These are phyloP conservation scores for Verticillium klebahnii DNA, from an alignment of 2,329 filamentous ascomycete species.

Conservation along the genomic window DNA sequence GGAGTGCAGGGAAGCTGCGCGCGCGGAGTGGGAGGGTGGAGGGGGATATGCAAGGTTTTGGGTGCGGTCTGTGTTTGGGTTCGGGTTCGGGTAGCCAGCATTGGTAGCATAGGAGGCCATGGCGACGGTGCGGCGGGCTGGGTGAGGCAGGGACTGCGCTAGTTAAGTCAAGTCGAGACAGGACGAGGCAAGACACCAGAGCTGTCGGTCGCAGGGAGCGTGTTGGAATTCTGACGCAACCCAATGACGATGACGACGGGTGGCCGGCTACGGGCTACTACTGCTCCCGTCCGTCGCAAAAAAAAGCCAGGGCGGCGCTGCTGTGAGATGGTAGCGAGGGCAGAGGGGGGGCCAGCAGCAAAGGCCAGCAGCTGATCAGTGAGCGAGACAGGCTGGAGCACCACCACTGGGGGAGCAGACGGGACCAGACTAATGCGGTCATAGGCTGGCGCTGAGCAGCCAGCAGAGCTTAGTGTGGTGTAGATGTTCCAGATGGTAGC, in stretches of 20 bases:
- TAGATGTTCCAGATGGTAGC: background rate
- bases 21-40: background rate
- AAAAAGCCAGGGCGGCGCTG: background rate
- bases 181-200: background rate
- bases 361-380: background rate
- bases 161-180: background rate
- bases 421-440: background rate
- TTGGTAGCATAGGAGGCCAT: slow-evolving; percentile 1
- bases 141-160: background rate
- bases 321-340: background rate
- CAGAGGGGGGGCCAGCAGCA: background rate
- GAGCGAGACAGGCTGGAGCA: background rate
- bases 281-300: background rate
- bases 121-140: background rate
- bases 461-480: background rate
- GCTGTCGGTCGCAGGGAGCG: background rate
- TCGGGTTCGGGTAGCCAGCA: slow-evolving; percentile 7
- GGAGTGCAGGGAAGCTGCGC: background rate
- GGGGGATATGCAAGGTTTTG: slow-evolving; percentile 5
- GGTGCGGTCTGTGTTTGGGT: slow-evolving; percentile 9
- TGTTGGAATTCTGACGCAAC: background rate
- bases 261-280: background rate
- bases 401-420: background rate
- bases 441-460: background rate
- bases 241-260: background rate